Percentiles rank a stretch among this genome's conserved stretches.
Evolutionary conservation across 106 monocot species (phyloP).

Genomic region (Iris macrosiphon): DNA sequence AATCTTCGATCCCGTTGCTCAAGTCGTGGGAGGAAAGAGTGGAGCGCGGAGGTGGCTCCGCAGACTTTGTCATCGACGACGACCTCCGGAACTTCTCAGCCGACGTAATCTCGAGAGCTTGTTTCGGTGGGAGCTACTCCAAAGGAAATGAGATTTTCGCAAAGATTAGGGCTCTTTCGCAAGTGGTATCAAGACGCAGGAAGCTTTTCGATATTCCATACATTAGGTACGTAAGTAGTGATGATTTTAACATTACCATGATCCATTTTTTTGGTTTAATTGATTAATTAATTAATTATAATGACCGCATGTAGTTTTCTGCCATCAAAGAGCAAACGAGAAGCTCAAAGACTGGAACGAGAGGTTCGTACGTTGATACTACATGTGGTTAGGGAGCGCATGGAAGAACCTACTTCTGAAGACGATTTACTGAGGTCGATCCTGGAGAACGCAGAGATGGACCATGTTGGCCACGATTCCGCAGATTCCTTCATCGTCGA

Average conservation of each 20-base stretch:
- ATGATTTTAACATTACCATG: too few relatives aligned
- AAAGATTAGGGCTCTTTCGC: constrained; percentile 32
- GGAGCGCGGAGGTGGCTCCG: constrained; percentile 22
- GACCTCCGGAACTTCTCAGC: constrained; percentile 51
- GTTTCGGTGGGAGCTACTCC: constrained; percentile 65
- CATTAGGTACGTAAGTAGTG: constrained; percentile 27
- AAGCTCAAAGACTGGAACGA: constrained; percentile 25
- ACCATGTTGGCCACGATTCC: background rate
- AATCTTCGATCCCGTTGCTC: constrained; percentile 33
- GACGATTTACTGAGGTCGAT: constrained; percentile 41
- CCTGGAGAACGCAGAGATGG: constrained; percentile 9
- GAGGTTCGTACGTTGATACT: constrained; percentile 34
- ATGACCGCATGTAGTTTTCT: constrained; percentile 1
- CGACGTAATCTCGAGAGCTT: constrained; percentile 68
- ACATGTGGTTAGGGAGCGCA: constrained; percentile 25
- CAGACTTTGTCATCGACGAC: constrained; percentile 45
- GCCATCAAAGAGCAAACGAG: constrained; percentile 41
- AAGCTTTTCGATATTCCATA: constrained; percentile 28
- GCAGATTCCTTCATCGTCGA: constrained; percentile 49
- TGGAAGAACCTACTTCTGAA: constrained; percentile 3
- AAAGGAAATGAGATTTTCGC: constrained; percentile 53
- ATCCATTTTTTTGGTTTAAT: too few relatives aligned
- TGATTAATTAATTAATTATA: too few relatives aligned
- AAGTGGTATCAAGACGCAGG: constrained; percentile 13
- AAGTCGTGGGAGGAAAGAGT: constrained; percentile 53